Conservation (phyloP, 768 basidiomycete genomes). For the Pleurotus giganteus region DNA sequence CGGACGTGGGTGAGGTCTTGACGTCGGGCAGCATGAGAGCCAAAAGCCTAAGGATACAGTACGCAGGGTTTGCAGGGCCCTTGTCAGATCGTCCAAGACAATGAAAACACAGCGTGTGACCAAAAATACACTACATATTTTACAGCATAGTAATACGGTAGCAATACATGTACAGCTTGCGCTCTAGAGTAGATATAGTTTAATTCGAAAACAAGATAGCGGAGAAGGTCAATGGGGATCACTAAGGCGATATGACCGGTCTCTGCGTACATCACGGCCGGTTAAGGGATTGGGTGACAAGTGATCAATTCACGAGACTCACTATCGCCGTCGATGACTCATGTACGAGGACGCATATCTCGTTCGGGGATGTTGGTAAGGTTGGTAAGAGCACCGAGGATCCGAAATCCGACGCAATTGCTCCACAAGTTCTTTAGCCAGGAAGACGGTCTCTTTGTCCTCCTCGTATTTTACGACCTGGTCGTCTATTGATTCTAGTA, state of each 20-base stretch:
- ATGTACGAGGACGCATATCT: not conserved
- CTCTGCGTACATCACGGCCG: not conserved
- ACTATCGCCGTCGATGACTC: slow-evolving; percentile 11
- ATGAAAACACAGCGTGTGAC: not conserved
- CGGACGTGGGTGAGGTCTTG: no score
- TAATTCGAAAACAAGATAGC: not conserved
- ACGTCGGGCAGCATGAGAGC: no score
- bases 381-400: slow-evolving; percentile 2
- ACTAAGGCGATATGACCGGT: not conserved
- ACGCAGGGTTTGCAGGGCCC: no score
- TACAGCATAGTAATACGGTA: not conserved
- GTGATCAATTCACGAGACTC: not conserved
- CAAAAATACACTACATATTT: not conserved
- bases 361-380: slow-evolving; percentile 5
- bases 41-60: no score
- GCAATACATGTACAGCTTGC: not conserved
- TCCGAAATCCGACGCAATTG: slow-evolving; percentile 39
- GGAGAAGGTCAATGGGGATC: not conserved
- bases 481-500: slow-evolving; percentile 51
- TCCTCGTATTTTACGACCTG: slow-evolving; percentile 51
- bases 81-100: no score
- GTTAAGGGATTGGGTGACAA: not conserved
- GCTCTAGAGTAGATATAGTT: not conserved
- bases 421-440: slow-evolving; percentile 50
- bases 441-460: slow-evolving; percentile 57